Conservation (phyloP, 371 early-diverging fungal species). For the Rhizomucor miehei region DNA sequence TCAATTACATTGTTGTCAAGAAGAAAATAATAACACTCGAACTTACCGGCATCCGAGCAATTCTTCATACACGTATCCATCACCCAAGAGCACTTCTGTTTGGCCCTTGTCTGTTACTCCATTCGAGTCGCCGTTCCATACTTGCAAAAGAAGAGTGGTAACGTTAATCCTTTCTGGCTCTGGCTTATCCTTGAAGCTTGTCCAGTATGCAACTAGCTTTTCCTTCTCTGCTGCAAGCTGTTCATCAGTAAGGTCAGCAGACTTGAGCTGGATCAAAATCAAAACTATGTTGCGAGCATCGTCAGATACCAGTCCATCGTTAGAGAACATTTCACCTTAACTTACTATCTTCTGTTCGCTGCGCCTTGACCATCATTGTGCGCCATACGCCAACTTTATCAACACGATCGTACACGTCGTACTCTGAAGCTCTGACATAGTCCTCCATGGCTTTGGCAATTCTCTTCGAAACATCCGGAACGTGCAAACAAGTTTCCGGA, state of each 20-base stretch:
- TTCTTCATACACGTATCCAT: slow-evolving; percentile 62
- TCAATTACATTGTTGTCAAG: too few relatives aligned
- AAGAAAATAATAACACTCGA: background rate
- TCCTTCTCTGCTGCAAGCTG: slow-evolving; percentile 39
- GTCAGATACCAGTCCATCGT: too few relatives aligned
- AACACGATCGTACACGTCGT: slow-evolving; percentile 58
- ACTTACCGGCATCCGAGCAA: slow-evolving; percentile 50
- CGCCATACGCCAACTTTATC: slow-evolving; percentile 70
- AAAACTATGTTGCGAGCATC: too few relatives aligned
- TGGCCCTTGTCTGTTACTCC: slow-evolving; percentile 55
- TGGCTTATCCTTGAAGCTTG: slow-evolving; percentile 7
- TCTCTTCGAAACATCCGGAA: slow-evolving; percentile 49
- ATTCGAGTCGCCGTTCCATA: slow-evolving; percentile 53
- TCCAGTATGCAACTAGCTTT: slow-evolving; percentile 33
- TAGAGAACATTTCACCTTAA: background rate
- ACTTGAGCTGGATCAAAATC: slow-evolving; percentile 63
- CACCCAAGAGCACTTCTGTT: slow-evolving; percentile 52
- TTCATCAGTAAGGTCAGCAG: slow-evolving; percentile 38
- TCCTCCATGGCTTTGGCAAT: slow-evolving; percentile 53
- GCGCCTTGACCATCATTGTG: slow-evolving; percentile 61
- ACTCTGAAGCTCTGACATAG: slow-evolving; percentile 44
- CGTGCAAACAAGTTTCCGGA: slow-evolving; percentile 50
- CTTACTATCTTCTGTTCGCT: slow-evolving; percentile 30
- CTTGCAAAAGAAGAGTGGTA: slow-evolving; percentile 60
- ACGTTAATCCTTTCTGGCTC: slow-evolving; percentile 24